Conservation (phyloP, 306 rosid genomes). For the Phaseolus lunatus region DNA sequence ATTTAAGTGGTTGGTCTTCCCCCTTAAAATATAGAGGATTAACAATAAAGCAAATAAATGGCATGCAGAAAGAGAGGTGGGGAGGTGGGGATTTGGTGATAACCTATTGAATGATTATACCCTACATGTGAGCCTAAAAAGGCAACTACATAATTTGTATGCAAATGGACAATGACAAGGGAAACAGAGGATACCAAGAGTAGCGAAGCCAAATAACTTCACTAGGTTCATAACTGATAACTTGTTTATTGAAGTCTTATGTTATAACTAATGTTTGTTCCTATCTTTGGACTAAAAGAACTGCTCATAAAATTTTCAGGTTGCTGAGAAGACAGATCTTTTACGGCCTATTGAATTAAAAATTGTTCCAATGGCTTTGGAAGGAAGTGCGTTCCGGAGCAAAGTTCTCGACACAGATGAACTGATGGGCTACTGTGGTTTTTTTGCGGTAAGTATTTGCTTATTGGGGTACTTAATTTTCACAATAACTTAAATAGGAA, state of each 20-base stretch:
- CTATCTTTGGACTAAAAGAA: conserved; percentile 39
- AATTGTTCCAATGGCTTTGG: conserved; percentile 92
- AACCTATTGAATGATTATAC: conserved; percentile 37
- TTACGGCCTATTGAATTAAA: conserved; percentile 91
- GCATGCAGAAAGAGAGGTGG: not conserved
- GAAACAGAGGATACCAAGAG: conserved; percentile 29
- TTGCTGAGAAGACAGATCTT: conserved; percentile 88
- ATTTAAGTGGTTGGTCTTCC: too few species aligned
- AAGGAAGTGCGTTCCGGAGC: conserved; percentile 88
- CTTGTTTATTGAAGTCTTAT: conserved; percentile 23
- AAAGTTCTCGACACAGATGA: conserved; percentile 92
- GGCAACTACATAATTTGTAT: conserved; percentile 5
- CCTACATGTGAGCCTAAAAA: conserved; percentile 19
- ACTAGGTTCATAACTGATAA: conserved; percentile 24
- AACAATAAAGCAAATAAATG: conserved; percentile 3
- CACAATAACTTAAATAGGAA: not conserved
- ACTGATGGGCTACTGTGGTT: conserved; percentile 83
- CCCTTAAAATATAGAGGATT: not conserved
- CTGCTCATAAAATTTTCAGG: conserved; percentile 58
- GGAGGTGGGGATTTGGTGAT: conserved; percentile 15
- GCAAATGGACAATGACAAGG: conserved; percentile 19
- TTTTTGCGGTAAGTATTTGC: conserved; percentile 77
- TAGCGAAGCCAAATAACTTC: conserved; percentile 18
- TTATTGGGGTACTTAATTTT: conserved; percentile 20
- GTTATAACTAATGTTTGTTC: conserved; percentile 25